Base-by-base conservation (phyloP, 2,329 filamentous ascomycete genomes). In the Ceratocystis ficicola region DNA sequence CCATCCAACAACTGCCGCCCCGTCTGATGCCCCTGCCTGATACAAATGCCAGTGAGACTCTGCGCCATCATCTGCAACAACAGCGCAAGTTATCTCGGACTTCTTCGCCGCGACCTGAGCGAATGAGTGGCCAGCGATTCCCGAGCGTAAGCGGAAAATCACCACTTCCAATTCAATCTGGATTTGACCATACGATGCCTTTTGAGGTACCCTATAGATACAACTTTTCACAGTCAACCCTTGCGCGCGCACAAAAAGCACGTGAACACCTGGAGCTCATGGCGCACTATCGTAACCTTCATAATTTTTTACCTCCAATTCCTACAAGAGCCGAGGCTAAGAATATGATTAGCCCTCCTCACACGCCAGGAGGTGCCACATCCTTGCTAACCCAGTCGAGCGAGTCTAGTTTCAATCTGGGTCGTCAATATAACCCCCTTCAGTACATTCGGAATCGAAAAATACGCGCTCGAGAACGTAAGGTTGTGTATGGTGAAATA, bases 361-460 rank as follows among this genome's bases (percentile, higher is more conserved):
- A 72, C 0, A 79, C 80, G 7, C 77, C 79, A 28, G 48, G 67
- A 73, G 68, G 67, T 15, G 60, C 69, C 8, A 69, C 68, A 1
- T 65, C 65, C 1, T 69, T 62, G 30, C 63, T 48, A 12, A 22
- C 32, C n/a, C 50, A 69, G 64, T 70, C 68, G 28, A 76, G 68
- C 71, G 77, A 70, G 64, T 73, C 67, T 68, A 74, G 65, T 74
- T 74, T 69, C 63, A 76, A 70, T 67, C 74, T 86, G 6, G 88
- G 88, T 3, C 86, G 92, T 64, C 77, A 80, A 1, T 97, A 97
- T 73, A 96, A 99, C 73, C 94, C 93, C 3, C 76, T 99, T 28
- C 94, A 97, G 74, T 90, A 90, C 70, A 88, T 97, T 65, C 86
- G 94, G 22, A 97, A 99, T 72, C 83, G 93, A 61, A 93, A 92